Evolutionary conservation across 2,329 filamentous ascomycete genomes (phyloP).

Genomic region (Fusarium sp.): DNA sequence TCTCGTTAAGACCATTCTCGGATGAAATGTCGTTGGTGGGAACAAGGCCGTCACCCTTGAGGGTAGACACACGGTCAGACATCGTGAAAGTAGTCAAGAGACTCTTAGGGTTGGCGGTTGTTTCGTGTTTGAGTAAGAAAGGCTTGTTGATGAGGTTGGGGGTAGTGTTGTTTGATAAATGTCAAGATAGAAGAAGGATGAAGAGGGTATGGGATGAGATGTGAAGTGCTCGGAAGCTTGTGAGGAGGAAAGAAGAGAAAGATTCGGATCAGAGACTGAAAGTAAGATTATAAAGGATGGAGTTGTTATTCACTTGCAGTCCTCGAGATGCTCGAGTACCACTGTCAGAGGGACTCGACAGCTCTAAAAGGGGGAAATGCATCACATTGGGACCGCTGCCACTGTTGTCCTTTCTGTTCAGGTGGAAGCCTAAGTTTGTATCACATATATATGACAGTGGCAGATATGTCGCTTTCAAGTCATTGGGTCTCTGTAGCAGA

Average conservation of each 20-base stretch:
- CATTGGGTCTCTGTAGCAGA: fast-evolving
- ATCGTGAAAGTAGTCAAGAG: neutral
- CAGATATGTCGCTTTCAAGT: fast-evolving
- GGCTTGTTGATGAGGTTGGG: no score
- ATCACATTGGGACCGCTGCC: neutral
- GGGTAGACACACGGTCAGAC: neutral
- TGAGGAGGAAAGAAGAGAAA: neutral
- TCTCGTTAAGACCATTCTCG: neutral
- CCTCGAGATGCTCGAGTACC: neutral
- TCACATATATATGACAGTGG: neutral
- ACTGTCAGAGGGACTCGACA: neutral
- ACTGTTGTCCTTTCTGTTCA: neutral
- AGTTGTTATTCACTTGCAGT: neutral
- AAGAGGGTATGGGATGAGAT: neutral
- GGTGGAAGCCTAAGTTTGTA: neutral
- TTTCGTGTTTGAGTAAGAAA: neutral
- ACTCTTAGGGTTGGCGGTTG: neutral
- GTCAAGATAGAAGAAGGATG: neutral
- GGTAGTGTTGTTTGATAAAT: neutral
- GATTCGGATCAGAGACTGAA: neutral
- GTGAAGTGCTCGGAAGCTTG: neutral
- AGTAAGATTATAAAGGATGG: neutral
- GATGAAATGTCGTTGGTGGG: no score
- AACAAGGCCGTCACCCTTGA: neutral
- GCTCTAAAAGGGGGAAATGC: neutral